phyloP scores from a whole-genome alignment of 306 rosid species.

The Canavalia ensiformis region DNA sequence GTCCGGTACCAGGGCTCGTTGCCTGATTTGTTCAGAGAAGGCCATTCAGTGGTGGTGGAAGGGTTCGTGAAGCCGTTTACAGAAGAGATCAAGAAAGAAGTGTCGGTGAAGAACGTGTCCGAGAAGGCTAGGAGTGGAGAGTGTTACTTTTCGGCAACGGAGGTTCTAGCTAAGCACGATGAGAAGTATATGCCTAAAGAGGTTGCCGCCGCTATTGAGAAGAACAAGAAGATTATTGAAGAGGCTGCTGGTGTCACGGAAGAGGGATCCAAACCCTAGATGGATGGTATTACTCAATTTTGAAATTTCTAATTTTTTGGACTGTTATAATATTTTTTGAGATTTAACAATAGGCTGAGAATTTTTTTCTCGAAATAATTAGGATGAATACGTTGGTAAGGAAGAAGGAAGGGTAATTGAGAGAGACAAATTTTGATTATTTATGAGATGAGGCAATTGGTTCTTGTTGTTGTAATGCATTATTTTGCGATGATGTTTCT shows the following conservation, averaged over 20 bases:
- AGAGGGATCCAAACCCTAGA: slow-evolving; percentile 51
- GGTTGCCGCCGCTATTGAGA: slow-evolving; percentile 88
- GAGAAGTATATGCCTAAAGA: slow-evolving; percentile 96
- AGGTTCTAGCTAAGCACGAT: slow-evolving; percentile 94
- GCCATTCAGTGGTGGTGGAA: slow-evolving; percentile 90
- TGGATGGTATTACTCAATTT: slow-evolving; percentile 24
- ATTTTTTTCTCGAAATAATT: slow-evolving; percentile 32
- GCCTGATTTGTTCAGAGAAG: slow-evolving; percentile 93
- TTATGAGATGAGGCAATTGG: slow-evolving; percentile 36
- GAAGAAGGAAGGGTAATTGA: slow-evolving; percentile 13
- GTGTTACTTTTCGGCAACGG: slow-evolving; percentile 77
- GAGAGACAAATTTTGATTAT: slow-evolving; percentile 43
- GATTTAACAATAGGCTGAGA: slow-evolving; percentile 37
- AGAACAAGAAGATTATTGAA: slow-evolving; percentile 79
- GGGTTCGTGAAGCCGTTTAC: slow-evolving; percentile 89
- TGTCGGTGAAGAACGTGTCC: slow-evolving; percentile 65
- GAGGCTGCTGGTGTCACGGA: slow-evolving; percentile 50
- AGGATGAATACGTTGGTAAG: slow-evolving; percentile 48
- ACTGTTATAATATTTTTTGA: slow-evolving; percentile 17
- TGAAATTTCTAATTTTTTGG: slow-evolving; percentile 34
- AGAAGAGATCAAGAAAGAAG: slow-evolving; percentile 65
- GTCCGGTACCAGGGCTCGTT: slow-evolving; percentile 79
- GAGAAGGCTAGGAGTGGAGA: slow-evolving; percentile 77
- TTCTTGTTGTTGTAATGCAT: slow-evolving; percentile 53
- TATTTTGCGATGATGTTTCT: slow-evolving; percentile 13